phyloP scores from a whole-genome alignment of 2,329 filamentous ascomycete genomes.

The Venturia oleaginea region DNA sequence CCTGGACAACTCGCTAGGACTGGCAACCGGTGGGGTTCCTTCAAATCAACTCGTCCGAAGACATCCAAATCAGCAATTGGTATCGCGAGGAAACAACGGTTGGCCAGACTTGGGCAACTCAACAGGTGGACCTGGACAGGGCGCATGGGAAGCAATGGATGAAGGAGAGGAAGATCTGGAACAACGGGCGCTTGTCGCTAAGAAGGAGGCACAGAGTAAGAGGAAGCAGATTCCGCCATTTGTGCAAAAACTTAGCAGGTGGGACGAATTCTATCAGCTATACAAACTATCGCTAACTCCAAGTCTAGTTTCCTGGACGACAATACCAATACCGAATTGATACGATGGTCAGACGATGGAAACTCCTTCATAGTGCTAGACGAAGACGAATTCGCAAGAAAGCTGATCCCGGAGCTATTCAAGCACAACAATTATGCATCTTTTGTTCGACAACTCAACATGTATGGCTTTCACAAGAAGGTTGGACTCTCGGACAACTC shows the following conservation, averaged over 20 bases:
- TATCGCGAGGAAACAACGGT: constrained; percentile 28
- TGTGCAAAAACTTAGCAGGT: constrained; percentile 97
- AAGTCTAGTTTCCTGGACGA: constrained; percentile 76
- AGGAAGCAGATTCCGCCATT: constrained; percentile 95
- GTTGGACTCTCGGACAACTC: constrained; percentile 84
- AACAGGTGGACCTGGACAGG: constrained; percentile 16
- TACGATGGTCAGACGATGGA: constrained; percentile 93
- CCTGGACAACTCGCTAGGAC: constrained; percentile 10
- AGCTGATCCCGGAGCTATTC: constrained; percentile 64
- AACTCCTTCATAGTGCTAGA: constrained; percentile 95
- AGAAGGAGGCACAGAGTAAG: constrained; percentile 80
- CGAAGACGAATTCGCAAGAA: constrained; percentile 79
- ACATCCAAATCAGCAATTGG: constrained; percentile 38
- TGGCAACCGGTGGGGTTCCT: constrained; percentile 3
- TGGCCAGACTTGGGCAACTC: constrained; percentile 30
- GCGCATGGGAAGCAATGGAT: constrained; percentile 33
- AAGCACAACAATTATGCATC: constrained; percentile 75
- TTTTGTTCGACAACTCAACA: constrained; percentile 60
- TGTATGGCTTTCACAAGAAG: constrained; percentile 48
- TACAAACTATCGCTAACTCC: constrained; percentile 19
- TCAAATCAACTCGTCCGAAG: constrained; percentile 37
- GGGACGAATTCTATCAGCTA: constrained; percentile 26
- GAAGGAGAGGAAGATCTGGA: constrained; percentile 74
- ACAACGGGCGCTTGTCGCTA: constrained; percentile 68
- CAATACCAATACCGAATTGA: constrained; percentile 85